A percentile compares a stretch with the other conserved stretches of the same genome.
phyloP scores from a whole-genome alignment of 495 filamentous ascomycete genomes.

The Oidiodendron maius region DNA sequence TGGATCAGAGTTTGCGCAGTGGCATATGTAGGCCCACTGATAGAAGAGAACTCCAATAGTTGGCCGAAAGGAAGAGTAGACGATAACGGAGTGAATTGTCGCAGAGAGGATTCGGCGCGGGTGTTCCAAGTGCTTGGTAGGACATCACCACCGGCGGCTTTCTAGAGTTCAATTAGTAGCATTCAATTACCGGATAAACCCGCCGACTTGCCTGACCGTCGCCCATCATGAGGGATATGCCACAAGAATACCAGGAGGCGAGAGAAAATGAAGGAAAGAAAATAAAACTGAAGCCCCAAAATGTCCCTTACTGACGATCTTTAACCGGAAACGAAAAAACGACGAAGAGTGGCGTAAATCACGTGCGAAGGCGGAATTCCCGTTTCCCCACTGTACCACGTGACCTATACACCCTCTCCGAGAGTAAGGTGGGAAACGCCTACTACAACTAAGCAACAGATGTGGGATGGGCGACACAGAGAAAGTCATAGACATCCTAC shows the following conservation, averaged over 20 bases:
- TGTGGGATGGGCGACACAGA: no score
- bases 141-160: constrained; percentile 13
- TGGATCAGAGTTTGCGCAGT: constrained; percentile 90
- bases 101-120: constrained; percentile 10
- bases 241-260: no score
- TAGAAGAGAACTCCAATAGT: constrained; percentile 51
- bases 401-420: no score
- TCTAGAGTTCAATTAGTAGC: constrained; percentile 5
- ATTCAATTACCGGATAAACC: background rate
- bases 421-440: no score
- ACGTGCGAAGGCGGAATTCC: no score
- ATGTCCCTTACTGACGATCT: no score
- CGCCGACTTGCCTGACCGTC: constrained; percentile 1
- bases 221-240: background rate
- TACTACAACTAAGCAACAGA: no score
- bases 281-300: background rate
- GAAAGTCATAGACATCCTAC: no score
- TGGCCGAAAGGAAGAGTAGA: constrained; percentile 59
- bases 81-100: constrained; percentile 31
- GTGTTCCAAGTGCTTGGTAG: constrained; percentile 22
- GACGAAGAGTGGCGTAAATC: background rate
- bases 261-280: background rate
- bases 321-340: background rate
- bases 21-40: constrained; percentile 83
- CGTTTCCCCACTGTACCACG: no score